Percentiles rank a stretch among this genome's conserved stretches.
Conservation (phyloP, 352 stramenopile genomes). For the Globisporangium polare region DNA sequence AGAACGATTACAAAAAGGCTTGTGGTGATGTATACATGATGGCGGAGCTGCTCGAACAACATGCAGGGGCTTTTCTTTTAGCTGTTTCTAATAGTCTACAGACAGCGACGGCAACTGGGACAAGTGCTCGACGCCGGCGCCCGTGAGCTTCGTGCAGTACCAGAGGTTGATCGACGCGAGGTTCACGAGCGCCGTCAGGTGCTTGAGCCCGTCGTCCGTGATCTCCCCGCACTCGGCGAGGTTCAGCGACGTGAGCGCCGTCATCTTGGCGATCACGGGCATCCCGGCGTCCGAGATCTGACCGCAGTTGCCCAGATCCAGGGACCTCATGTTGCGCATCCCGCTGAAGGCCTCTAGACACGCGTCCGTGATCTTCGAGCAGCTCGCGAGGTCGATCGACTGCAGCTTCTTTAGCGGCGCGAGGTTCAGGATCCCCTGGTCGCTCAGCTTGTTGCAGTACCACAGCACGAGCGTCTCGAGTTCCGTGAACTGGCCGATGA, state of each 20-base stretch:
- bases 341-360: conserved; percentile 42
- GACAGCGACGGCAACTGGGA: conserved; percentile 37
- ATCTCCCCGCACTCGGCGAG: conserved; percentile 70
- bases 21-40: conserved; percentile 4
- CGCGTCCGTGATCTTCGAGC: conserved; percentile 58
- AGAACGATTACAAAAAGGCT: neutral
- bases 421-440: conserved; percentile 43
- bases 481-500: conserved; percentile 40
- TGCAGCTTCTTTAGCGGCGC: conserved; percentile 42
- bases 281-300: conserved; percentile 67
- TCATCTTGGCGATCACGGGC: conserved; percentile 34
- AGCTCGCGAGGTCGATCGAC: conserved; percentile 72
- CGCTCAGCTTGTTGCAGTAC: conserved; percentile 86
- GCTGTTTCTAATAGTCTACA: conserved; percentile 35
- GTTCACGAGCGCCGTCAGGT: conserved; percentile 42
- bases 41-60: neutral
- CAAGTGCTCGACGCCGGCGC: conserved; percentile 43
- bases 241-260: conserved; percentile 62
- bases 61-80: neutral
- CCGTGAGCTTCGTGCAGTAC: conserved; percentile 79
- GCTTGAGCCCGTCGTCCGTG: conserved; percentile 47
- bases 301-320: conserved; percentile 83
- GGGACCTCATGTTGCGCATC: conserved; percentile 47
- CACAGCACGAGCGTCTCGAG: conserved; percentile 72
- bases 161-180: conserved; percentile 70